phyloP scores from a whole-genome alignment of 192 early-diverging fungal genomes.

The Coemansia sp. region DNA sequence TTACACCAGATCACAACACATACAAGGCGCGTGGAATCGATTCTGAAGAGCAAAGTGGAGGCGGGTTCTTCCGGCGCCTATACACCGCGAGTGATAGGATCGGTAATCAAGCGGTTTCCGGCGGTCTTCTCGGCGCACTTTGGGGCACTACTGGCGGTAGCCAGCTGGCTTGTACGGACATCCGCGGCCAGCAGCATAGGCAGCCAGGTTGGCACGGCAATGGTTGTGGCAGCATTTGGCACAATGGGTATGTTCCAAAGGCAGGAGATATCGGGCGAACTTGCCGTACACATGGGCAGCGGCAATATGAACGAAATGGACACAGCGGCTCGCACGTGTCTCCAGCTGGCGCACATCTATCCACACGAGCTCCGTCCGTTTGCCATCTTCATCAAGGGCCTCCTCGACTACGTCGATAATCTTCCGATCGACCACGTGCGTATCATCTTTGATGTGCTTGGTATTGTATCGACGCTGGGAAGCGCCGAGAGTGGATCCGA shows the following conservation, averaged over 20 bases:
- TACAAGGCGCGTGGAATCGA: conserved; percentile 32
- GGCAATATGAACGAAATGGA: conserved; percentile 64
- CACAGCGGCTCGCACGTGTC: conserved; percentile 59
- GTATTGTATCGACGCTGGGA: conserved; percentile 55
- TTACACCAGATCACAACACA: conserved; percentile 42
- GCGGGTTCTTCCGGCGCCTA: conserved; percentile 19
- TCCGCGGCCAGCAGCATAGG: conserved; percentile 51
- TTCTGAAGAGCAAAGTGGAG: conserved; percentile 28
- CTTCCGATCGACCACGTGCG: conserved; percentile 64
- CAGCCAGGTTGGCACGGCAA: conserved; percentile 27
- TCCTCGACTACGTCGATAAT: conserved; percentile 73
- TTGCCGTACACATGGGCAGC: conserved; percentile 77
- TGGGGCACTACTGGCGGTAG: conserved; percentile 56
- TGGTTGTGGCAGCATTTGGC: conserved; percentile 32
- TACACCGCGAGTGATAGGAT: conserved; percentile 23
- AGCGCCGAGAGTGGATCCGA: conserved; percentile 13
- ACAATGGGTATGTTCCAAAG: conserved; percentile 64
- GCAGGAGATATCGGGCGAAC: conserved; percentile 77
- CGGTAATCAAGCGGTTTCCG: conserved; percentile 20
- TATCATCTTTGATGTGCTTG: conserved; percentile 66
- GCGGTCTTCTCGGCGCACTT: conserved; percentile 42
- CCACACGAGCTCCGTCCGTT: conserved; percentile 59
- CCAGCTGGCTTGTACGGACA: conserved; percentile 59
- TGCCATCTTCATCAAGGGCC: conserved; percentile 68
- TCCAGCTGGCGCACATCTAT: conserved; percentile 56